phyloP scores from a whole-genome alignment of 2,329 filamentous ascomycete species.

The Teratosphaeria pseudoeucalypti region DNA sequence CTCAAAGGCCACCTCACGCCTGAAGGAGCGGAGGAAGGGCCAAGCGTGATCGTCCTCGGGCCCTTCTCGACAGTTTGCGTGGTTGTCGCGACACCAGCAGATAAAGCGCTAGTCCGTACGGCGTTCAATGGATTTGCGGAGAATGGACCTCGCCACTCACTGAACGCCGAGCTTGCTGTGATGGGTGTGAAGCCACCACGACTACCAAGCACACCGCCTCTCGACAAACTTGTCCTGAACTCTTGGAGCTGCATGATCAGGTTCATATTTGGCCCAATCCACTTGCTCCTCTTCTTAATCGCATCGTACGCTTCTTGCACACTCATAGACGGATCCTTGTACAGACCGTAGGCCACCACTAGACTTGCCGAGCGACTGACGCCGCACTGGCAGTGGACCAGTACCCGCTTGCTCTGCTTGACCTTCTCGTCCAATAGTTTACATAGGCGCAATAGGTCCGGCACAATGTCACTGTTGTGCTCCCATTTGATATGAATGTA shows the following conservation, averaged over 20 bases:
- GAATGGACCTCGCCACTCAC: slow-evolving; percentile 23
- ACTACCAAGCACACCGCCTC: slow-evolving; percentile 24
- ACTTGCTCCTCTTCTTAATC: slow-evolving; percentile 69
- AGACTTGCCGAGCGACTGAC: slow-evolving; percentile 76
- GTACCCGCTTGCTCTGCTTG: slow-evolving; percentile 63
- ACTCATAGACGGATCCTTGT: slow-evolving; percentile 62
- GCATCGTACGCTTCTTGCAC: slow-evolving; percentile 77
- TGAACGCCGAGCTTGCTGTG: slow-evolving; percentile 23
- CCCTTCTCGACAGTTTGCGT: slow-evolving; percentile 12
- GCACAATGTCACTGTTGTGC: slow-evolving; percentile 76
- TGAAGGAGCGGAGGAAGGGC: slow-evolving; percentile 57
- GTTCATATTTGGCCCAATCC: slow-evolving; percentile 89
- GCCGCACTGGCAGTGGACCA: slow-evolving; percentile 78
- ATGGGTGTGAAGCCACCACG: slow-evolving; percentile 24
- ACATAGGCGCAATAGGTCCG: slow-evolving; percentile 64
- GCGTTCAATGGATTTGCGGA: slow-evolving; percentile 6
- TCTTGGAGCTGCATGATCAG: slow-evolving; percentile 83
- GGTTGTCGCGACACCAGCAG: slow-evolving; percentile 10
- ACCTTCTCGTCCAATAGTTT: slow-evolving; percentile 65
- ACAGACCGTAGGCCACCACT: slow-evolving; percentile 77
- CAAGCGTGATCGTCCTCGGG: slow-evolving; percentile 33
- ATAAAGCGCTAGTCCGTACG: slow-evolving; percentile 9
- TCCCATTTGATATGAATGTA: slow-evolving; percentile 86
- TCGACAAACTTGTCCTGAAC: slow-evolving; percentile 45
- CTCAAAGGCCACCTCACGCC: slow-evolving; percentile 50